Percentiles rank a stretch among this genome's conserved stretches.
These are phyloP conservation scores for Aspergillus hortae DNA, from an alignment of 2,329 filamentous ascomycete genomes.

Conservation along the genomic window DNA sequence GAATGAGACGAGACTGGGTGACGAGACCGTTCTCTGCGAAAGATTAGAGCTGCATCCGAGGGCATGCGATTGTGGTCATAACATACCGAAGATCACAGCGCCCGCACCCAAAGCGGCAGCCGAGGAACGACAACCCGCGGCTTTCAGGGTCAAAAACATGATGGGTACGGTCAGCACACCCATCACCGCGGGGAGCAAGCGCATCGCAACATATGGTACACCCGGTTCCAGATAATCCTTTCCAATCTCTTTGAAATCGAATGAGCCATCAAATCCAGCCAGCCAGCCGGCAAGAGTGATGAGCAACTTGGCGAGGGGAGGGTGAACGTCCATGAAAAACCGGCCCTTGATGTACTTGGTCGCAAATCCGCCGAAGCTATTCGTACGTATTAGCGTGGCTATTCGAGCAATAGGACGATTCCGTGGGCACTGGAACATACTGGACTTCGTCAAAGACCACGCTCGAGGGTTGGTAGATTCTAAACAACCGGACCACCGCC, in stretches of 20 bases:
- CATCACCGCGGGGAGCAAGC: constrained; percentile 83
- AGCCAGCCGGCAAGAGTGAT: constrained; percentile 93
- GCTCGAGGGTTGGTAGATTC: constrained; percentile 92
- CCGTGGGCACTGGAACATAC: constrained; percentile 54
- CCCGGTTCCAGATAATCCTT: constrained; percentile 95
- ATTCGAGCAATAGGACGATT: background rate
- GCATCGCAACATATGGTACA: constrained; percentile 97
- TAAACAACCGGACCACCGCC: constrained; percentile 79
- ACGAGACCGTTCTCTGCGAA: constrained; percentile 82
- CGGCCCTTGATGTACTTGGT: constrained; percentile 98
- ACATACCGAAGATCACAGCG: constrained; percentile 82
- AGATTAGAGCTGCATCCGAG: constrained; percentile 10
- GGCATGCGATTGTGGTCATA: background rate
- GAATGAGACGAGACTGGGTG: constrained; percentile 90
- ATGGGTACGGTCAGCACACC: constrained; percentile 84
- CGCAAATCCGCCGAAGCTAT: constrained; percentile 93
- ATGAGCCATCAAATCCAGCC: constrained; percentile 89
- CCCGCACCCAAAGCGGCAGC: constrained; percentile 79
- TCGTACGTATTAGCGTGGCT: constrained; percentile 9
- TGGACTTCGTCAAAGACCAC: constrained; percentile 99
- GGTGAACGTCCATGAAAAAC: constrained; percentile 99
- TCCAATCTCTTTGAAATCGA: constrained; percentile 99
- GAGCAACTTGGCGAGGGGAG: constrained; percentile 91
- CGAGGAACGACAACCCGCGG: constrained; percentile 79
- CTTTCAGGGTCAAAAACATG: constrained; percentile 94